Base-by-base conservation (phyloP, 2,329 filamentous ascomycete species). In the Cordyceps tenuipes region DNA sequence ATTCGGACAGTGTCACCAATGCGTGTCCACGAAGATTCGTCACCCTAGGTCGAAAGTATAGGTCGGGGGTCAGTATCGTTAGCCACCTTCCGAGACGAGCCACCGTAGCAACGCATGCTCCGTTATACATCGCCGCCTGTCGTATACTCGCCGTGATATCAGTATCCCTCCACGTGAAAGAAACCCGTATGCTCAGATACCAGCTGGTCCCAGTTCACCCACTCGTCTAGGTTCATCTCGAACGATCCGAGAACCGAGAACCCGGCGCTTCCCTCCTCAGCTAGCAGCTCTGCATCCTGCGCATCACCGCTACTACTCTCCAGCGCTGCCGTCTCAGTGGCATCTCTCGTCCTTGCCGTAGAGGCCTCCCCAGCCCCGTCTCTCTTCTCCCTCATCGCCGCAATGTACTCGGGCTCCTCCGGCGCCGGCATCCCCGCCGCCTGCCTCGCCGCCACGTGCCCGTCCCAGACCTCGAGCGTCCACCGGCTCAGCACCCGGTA, bases 181-280 rank as follows among this genome's bases (percentile, higher is more conserved):
- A 58, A 51, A 2, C 48, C 48, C 34, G 19, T 58, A 26, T 58
- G 56, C 21, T 58, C 44, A 31, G 60, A 39, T 2, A 57, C 41
- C 39, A 61, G n/a, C 26, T 61, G 61, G 34, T 64, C 63, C 63
- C 59, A 64, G 21, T 63, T 57, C 15, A 62, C 41, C 60, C 63
- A 63, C 39, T 62, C 61, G 34, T 54, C 36, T 9, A 51, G 29
- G 36, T 61, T 41, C 44, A 57, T 49, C 15, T 63, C 61, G 49
- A 64, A 64, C 4, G 49, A 54, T 19, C 50, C 31, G 5, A 64
- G 43, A 26, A 56, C 34, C 6, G 60, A 55, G 26, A 62, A 61
- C 1, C 29, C 51, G 9, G 34, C 10, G 12, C 17, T 19, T 2
- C 15, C 46, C 3, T 34, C 48, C 23, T 17, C 21, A 19, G 43